Base-by-base conservation (phyloP, 495 filamentous ascomycete species). In the Penicillium waksmanii region DNA sequence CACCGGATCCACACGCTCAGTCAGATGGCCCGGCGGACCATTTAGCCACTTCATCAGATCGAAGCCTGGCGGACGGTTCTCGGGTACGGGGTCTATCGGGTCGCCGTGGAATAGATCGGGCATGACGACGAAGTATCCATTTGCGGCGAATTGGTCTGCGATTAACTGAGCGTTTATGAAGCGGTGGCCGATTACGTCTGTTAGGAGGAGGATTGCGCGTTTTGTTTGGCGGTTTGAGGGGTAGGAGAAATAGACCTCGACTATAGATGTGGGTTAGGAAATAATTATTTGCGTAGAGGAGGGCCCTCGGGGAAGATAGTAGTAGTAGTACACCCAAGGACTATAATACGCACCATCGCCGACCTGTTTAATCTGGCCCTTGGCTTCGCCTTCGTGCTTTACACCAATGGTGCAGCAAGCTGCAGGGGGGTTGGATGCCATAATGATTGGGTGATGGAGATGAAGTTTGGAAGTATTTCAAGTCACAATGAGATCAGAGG, bases 121-220 rank as follows among this genome's bases (percentile, higher is more conserved):
- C 68, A 94, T 81, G 17, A 91, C 73, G 47, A 87, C 86, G 17
- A 89, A 80, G 69, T 92, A 95, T 43, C 91, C 91, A 60, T 89
- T 87, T 52, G 85, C 86, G 23, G 91, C 90, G 51, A 85, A 86
- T 64, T 90, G 87, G 76, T 94, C 90, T 38, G 91, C 91, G 52
- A 76, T 67, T 11, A 77, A 51, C 36, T 77, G 73, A 23, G 67
- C 63, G 34, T 77, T 75, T 42, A 67, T 62, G 58, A 72, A 76
- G 3, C 58, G 62, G 44, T 75, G 70, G 11, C 73, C 74, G 46
- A 75, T 68, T 5, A 72, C 73, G 57, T 77, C 73, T 1, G 73
- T 65, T 5, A 73, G 58, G 2, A 75, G 13, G 7, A 76, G 68
- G 51, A 75, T 69, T 18, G 68, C 66, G 11, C 52, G 58, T 21